Conservation (phyloP, 1,284 basidiomycete genomes). For the Boletus albobrunnescens region DNA sequence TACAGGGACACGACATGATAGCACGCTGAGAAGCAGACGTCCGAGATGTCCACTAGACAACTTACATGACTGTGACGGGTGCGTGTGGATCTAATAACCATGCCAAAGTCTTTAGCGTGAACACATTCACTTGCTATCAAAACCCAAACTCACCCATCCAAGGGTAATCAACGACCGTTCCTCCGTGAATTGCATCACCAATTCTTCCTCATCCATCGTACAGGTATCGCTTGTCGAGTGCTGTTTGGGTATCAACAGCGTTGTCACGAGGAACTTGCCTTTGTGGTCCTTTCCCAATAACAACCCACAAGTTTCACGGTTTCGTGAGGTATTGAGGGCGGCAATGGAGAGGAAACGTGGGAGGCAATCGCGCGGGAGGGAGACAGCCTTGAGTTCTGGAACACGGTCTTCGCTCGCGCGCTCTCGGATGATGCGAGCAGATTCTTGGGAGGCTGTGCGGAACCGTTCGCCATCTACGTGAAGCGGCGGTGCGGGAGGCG, state of each 20-base stretch:
- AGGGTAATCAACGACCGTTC: conserved; percentile 74
- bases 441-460: conserved; percentile 30
- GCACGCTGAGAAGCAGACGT: conserved; percentile 5
- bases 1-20: neutral
- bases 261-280: conserved; percentile 66
- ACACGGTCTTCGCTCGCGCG: conserved; percentile 26
- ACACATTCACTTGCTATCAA: neutral
- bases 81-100: conserved; percentile 75
- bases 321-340: conserved; percentile 52
- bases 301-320: conserved; percentile 65
- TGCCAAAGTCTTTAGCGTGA: conserved; percentile 4
- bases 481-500: conserved; percentile 16
- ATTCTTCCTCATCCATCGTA: conserved; percentile 83
- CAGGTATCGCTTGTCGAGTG: conserved; percentile 84
- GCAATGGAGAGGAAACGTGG: conserved; percentile 71
- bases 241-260: conserved; percentile 79
- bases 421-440: conserved; percentile 28
- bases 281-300: conserved; percentile 55
- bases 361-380: conserved; percentile 66
- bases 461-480: conserved; percentile 21
- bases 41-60: conserved; percentile 19
- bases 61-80: conserved; percentile 83
- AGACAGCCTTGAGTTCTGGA: conserved; percentile 53
- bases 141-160: conserved; percentile 68
- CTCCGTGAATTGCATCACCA: conserved; percentile 80